Evolutionary conservation across 192 early-diverging fungal species (phyloP).

Genomic region (Thamnidium elegans): DNA sequence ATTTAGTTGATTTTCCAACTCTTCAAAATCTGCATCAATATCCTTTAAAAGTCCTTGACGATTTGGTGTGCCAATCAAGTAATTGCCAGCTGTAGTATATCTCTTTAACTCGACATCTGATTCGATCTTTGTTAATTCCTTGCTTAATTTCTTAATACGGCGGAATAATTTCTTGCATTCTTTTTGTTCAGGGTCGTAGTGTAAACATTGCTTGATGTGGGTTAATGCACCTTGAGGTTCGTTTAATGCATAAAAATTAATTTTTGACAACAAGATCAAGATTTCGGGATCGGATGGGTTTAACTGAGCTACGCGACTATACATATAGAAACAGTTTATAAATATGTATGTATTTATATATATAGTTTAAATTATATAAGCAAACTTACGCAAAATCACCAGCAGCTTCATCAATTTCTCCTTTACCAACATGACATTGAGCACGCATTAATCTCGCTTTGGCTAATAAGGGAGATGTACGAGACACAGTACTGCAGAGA

Average conservation of each 20-base stretch:
- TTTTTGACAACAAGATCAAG: conserved; percentile 61
- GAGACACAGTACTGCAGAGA: conserved; percentile 48
- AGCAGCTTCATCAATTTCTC: conserved; percentile 79
- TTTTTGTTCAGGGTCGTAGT: conserved; percentile 90
- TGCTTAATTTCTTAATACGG: conserved; percentile 71
- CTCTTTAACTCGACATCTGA: conserved; percentile 51
- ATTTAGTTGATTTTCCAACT: conserved; percentile 16
- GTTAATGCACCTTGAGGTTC: conserved; percentile 68
- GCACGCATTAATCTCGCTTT: conserved; percentile 64
- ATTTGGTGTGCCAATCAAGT: conserved; percentile 46
- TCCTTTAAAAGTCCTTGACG: conserved; percentile 31
- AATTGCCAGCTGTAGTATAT: conserved; percentile 56
- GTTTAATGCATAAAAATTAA: conserved; percentile 68
- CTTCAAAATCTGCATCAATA: conserved; percentile 31
- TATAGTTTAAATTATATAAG: neutral
- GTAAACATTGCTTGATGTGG: conserved; percentile 81
- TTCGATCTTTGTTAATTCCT: conserved; percentile 61
- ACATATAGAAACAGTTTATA: neutral
- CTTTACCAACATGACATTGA: conserved; percentile 67
- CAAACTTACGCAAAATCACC: conserved; percentile 66
- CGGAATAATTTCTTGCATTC: conserved; percentile 76
- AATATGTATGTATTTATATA: no score
- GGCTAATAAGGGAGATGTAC: conserved; percentile 49
- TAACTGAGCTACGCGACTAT: conserved; percentile 70
- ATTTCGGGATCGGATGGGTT: conserved; percentile 63